Evolutionary conservation across 202 grass and related monocot species (phyloP).

Genomic region (Eragrostis tef): DNA sequence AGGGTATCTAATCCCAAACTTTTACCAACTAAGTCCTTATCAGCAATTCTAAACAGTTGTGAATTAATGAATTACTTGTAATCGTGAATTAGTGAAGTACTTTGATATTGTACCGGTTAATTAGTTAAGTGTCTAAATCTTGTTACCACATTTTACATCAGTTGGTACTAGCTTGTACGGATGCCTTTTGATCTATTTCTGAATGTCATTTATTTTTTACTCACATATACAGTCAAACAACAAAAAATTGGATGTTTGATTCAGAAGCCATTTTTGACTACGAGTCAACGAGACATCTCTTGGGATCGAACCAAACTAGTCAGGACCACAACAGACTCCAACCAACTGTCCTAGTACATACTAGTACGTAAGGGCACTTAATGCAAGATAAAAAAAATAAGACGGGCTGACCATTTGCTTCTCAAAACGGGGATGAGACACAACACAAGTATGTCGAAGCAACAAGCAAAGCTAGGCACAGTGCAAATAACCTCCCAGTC

Average conservation of each 20-base stretch:
- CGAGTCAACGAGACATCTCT: no score
- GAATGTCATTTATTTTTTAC: not conserved
- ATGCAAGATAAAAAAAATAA: no score
- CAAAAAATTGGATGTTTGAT: not conserved
- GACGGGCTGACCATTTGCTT: no score
- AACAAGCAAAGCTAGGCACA: no score
- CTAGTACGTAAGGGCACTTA: no score
- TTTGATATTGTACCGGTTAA: not conserved
- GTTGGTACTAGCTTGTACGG: not conserved
- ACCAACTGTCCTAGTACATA: no score
- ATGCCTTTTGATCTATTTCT: not conserved
- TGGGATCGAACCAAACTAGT: no score
- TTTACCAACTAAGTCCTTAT: not conserved
- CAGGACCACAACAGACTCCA: no score
- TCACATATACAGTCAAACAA: not conserved
- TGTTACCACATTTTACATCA: not conserved
- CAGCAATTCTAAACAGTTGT: not conserved
- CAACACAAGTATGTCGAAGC: no score
- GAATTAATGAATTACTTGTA: not conserved
- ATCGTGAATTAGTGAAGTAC: not conserved
- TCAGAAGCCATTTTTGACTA: no score
- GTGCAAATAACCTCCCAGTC: no score
- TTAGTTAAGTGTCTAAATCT: not conserved
- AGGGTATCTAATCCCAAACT: not conserved
- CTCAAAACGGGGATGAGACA: no score